These are phyloP conservation scores for Pittosporum tobira DNA, from an alignment of 129 eudicot species.

Conservation along the genomic window DNA sequence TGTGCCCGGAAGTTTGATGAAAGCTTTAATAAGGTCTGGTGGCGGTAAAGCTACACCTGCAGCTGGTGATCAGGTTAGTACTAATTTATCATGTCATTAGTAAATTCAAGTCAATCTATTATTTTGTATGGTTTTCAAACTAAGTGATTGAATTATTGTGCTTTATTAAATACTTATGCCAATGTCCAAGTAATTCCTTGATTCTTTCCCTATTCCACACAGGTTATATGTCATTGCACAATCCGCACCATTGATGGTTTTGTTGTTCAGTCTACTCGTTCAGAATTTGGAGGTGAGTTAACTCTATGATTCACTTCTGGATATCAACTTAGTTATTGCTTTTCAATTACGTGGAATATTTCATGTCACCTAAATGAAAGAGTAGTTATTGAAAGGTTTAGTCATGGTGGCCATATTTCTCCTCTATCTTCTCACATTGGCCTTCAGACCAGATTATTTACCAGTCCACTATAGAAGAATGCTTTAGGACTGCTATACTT, in stretches of 20 bases:
- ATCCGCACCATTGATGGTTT: constrained; percentile 87
- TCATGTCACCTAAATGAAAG: neutral
- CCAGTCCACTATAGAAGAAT: neutral
- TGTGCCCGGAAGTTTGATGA: constrained; percentile 91
- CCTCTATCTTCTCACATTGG: neutral
- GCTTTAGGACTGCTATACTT: neutral
- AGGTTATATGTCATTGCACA: constrained; percentile 88
- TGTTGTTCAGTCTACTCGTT: constrained; percentile 70
- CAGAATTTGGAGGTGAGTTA: constrained; percentile 71
- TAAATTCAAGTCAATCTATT: neutral
- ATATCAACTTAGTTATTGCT: neutral
- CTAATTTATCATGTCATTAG: neutral
- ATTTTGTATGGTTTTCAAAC: too few species aligned
- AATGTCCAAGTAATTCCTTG: too few species aligned
- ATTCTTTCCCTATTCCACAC: constrained; percentile 12
- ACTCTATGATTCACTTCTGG: neutral
- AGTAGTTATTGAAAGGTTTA: neutral
- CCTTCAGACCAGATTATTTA: neutral
- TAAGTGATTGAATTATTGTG: neutral
- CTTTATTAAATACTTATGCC: neutral
- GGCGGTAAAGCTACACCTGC: constrained; percentile 61
- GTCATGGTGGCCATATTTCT: neutral
- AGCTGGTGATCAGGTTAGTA: constrained; percentile 90
- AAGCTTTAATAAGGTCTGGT: constrained; percentile 87
- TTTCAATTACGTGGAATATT: neutral